Evolutionary conservation across 2,329 filamentous ascomycete genomes (phyloP), one percentile per base, ranked within the genome.

Genomic region (Remersonia thermophila): DNA sequence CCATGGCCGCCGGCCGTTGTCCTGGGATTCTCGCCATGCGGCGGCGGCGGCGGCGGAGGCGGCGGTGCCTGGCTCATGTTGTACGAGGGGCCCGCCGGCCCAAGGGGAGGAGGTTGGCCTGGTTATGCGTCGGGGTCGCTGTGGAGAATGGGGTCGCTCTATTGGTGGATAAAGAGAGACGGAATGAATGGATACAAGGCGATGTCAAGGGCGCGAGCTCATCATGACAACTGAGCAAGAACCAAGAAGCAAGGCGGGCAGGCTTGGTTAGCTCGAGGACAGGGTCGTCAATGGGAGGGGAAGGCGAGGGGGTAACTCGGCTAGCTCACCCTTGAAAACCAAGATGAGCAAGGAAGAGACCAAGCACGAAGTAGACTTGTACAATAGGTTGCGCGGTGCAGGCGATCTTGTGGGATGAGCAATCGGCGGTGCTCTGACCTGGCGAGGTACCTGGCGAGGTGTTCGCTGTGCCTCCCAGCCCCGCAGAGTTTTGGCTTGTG

Each of bases 41-140:
- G 85, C 54, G 86, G 86, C 47, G 83, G 86, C 45, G 84, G 85
- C 54, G 86, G 86, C 47, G 83, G 83, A 47, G 84, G 85, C 46
- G 86, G 86, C 44, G 86, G 86, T 49, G 73, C 67, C 44, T 59
- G 62, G 57, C 60, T 69, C 62, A 69, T 70, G 37, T 38, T 50
- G 44, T 34, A 43, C 7, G 11, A 26, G 33, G 12, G 32, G 29
- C 41, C 44, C 28, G 42, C 36, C 48, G 47, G 29, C 41, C 37
- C 40, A 35, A 38, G 34, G 15, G 34, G 29, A 16, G 35, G 26
- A 35, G 29, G n/a, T n/a, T n/a, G 37, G 7, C 15, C 9, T 20
- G 32, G 28, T 25, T 17, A 23, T 23, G 20, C 20, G 29, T 8
- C 3, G 35, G 16, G 16, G 25, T 27, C 26, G 27, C 30, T 8